Percentiles rank a stretch among this genome's conserved stretches.
phyloP scores from a whole-genome alignment of 176 grass and related monocot species.

The Oryza australiensis region DNA sequence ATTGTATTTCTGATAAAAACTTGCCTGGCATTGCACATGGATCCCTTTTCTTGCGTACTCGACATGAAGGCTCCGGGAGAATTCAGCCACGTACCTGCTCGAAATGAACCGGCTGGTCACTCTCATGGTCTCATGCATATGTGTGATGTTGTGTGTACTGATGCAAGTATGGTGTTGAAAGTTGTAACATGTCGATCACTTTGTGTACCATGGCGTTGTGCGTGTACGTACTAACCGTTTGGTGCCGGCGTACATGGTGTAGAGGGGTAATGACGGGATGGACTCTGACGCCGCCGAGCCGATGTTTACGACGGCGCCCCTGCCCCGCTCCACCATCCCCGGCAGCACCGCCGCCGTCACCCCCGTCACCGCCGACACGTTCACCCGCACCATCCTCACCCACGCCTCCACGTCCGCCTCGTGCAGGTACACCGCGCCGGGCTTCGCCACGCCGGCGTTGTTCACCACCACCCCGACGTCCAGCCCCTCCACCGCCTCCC shows the following conservation, averaged over 20 bases:
- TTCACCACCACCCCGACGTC: not conserved
- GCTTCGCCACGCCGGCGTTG: not conserved
- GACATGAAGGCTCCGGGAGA: constrained; percentile 46
- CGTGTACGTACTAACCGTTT: constrained; percentile 3
- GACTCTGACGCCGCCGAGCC: constrained; percentile 33
- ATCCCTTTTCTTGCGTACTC: constrained; percentile 52
- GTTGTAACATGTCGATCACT: no score
- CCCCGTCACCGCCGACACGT: constrained; percentile 41
- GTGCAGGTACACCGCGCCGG: not conserved
- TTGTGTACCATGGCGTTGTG: not conserved
- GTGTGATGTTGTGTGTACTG: no score
- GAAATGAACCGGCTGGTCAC: not conserved
- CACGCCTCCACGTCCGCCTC: constrained; percentile 17
- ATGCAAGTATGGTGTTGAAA: no score
- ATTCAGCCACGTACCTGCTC: constrained; percentile 39
- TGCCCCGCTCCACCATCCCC: constrained; percentile 40
- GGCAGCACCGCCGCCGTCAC: constrained; percentile 48
- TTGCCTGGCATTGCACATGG: constrained; percentile 61
- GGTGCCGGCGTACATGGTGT: constrained; percentile 34
- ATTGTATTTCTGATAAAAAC: not conserved
- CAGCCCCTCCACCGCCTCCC: not conserved
- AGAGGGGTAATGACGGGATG: constrained; percentile 44
- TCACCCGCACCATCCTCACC: constrained; percentile 45
- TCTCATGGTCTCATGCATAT: no score
- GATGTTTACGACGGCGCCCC: constrained; percentile 57